Evolutionary conservation across 441 rosid species (phyloP).

Genomic region (Macaranga tanarius): DNA sequence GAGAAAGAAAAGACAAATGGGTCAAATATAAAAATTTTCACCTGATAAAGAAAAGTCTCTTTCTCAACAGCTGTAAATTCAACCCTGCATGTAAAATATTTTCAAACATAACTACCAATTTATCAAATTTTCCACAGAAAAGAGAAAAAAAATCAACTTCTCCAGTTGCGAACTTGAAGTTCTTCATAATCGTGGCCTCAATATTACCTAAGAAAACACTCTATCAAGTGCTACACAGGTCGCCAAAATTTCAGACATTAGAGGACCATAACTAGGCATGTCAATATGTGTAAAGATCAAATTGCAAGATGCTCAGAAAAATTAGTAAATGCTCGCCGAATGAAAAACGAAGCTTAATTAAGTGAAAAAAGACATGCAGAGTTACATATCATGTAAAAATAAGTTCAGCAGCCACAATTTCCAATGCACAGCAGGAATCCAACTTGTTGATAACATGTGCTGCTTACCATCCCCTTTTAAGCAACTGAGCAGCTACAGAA

Average conservation of each 20-base stretch:
- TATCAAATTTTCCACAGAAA: slow-evolving; percentile 2
- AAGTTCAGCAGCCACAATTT: neutral
- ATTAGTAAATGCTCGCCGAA: too few species aligned
- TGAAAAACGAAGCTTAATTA: neutral
- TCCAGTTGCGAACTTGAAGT: slow-evolving; percentile 9
- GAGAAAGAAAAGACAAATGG: neutral
- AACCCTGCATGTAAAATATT: slow-evolving; percentile 56
- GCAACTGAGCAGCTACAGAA: slow-evolving; percentile 93
- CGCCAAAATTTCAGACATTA: neutral
- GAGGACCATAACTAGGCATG: neutral
- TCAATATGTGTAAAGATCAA: neutral
- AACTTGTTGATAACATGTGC: neutral
- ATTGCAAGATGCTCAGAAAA: too few species aligned
- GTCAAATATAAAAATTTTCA: slow-evolving; percentile 18
- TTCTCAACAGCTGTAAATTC: slow-evolving; percentile 82
- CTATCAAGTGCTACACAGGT: neutral
- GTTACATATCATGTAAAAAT: neutral
- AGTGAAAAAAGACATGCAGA: neutral
- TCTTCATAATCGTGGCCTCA: slow-evolving; percentile 9
- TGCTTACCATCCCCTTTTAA: slow-evolving; percentile 98
- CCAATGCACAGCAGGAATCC: neutral
- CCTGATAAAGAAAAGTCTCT: slow-evolving; percentile 86
- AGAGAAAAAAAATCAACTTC: neutral
- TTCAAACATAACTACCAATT: slow-evolving; percentile 14
- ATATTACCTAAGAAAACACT: neutral